Percentiles rank a stretch among this genome's conserved stretches.
Conservation (phyloP, 352 stramenopile genomes). For the Phytophthora aleatoria region DNA sequence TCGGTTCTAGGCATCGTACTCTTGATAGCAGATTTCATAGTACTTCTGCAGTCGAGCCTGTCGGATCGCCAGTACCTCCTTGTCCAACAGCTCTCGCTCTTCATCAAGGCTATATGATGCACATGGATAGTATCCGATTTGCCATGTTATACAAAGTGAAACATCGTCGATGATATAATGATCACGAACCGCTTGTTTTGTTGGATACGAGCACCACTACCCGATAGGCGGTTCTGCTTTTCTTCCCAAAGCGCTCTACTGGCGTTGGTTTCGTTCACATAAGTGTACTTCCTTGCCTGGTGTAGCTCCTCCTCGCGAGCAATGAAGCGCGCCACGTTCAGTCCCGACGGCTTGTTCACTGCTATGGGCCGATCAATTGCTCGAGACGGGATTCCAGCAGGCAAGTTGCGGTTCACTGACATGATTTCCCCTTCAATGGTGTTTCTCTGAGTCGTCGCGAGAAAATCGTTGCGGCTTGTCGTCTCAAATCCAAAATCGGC, state of each 20-base stretch:
- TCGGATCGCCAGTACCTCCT: constrained; percentile 68
- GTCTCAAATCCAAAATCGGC: too few species aligned
- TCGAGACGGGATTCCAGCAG: constrained; percentile 53
- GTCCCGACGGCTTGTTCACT: constrained; percentile 46
- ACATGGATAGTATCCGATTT: too few species aligned
- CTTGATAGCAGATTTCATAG: constrained; percentile 77
- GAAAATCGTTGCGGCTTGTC: too few species aligned
- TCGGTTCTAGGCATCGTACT: constrained; percentile 29
- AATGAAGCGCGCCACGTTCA: constrained; percentile 82
- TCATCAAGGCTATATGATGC: constrained; percentile 48
- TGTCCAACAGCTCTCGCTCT: constrained; percentile 81
- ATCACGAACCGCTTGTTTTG: constrained; percentile 59
- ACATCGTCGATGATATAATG: too few species aligned
- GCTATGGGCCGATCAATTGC: constrained; percentile 16
- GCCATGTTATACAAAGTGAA: too few species aligned
- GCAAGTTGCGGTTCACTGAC: constrained; percentile 55
- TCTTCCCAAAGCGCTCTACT: constrained; percentile 76
- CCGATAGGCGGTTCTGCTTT: constrained; percentile 66
- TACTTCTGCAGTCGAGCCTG: constrained; percentile 59
- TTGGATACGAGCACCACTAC: constrained; percentile 53
- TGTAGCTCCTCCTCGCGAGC: constrained; percentile 75
- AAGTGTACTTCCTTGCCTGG: constrained; percentile 61
- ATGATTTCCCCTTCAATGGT: constrained; percentile 10
- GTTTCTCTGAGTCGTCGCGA: too few species aligned
- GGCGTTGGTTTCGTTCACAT: constrained; percentile 50